Evolutionary conservation across 2,329 filamentous ascomycete genomes (phyloP).

Genomic region (Verticillium tricorpus): DNA sequence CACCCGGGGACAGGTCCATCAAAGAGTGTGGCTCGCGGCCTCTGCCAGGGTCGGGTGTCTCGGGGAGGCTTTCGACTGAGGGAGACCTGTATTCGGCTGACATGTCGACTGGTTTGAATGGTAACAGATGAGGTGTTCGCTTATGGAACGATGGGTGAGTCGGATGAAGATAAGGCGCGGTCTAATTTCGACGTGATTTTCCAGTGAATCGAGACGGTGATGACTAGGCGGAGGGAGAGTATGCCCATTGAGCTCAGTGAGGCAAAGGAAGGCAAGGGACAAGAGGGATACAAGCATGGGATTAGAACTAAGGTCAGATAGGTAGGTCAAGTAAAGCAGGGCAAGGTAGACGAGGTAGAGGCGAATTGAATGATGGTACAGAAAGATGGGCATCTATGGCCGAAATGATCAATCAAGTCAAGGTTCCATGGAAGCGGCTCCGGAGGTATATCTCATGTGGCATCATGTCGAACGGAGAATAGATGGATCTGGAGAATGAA

Average conservation of each 20-base stretch:
- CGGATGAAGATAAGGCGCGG: background rate
- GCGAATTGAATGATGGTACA: background rate
- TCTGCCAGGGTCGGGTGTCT: background rate
- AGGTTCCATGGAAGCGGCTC: background rate
- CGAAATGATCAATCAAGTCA: background rate
- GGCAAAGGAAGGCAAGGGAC: background rate
- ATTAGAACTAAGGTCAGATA: background rate
- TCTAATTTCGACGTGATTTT: background rate
- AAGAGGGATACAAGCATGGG: background rate
- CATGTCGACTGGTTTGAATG: background rate
- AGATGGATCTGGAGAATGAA: background rate
- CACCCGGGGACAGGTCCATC: background rate
- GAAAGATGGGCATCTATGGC: background rate
- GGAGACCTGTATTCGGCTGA: slow-evolving; percentile 6
- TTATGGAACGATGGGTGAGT: background rate
- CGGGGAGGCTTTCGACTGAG: slow-evolving; percentile 3
- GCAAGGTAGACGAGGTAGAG: background rate
- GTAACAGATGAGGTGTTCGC: background rate
- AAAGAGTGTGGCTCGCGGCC: background rate
- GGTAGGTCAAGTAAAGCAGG: background rate
- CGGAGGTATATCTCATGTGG: background rate
- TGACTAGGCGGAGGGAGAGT: background rate
- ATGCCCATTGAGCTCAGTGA: background rate
- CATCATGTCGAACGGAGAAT: background rate
- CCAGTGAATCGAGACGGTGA: background rate